Conservation (phyloP, 805 yeast genomes). For the Teunomyces pallodes region DNA sequence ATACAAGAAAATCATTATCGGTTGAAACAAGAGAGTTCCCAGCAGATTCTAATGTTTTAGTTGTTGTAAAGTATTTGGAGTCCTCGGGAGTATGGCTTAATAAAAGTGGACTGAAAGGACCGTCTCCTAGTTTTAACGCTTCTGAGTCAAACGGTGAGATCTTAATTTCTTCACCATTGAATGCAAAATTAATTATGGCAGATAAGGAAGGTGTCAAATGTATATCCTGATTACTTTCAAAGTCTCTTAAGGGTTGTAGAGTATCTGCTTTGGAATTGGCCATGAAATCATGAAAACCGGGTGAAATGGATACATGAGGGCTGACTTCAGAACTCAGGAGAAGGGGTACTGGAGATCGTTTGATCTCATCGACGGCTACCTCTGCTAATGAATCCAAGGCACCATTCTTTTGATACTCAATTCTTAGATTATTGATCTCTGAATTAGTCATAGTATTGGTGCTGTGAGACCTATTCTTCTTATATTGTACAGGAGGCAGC, state of each 20-base stretch:
- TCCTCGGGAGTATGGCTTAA: constrained; percentile 3
- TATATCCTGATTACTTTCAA: constrained; percentile 12
- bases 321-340: constrained; percentile 4
- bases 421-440: constrained; percentile 11
- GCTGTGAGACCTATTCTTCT: constrained; percentile 16
- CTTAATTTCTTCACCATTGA: constrained; percentile 20
- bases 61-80: background rate
- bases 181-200: constrained; percentile 35
- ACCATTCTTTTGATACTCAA: constrained; percentile 10
- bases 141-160: constrained; percentile 12
- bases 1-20: background rate
- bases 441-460: constrained; percentile 11
- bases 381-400: constrained; percentile 34
- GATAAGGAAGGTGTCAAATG: constrained; percentile 38
- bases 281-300: constrained; percentile 11
- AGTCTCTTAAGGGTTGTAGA: background rate
- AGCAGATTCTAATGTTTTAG: background rate
- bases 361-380: constrained; percentile 32
- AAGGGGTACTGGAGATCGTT: constrained; percentile 9
- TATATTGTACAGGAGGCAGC: constrained; percentile 1
- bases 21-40: background rate
- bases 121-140: constrained; percentile 11
- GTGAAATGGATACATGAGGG: constrained; percentile 11
- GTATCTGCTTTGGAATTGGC: background rate
- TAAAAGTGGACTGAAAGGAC: constrained; percentile 30